Evolutionary conservation across 1,284 basidiomycete genomes (phyloP).

Genomic region (Cryptococcus amylolentus): DNA sequence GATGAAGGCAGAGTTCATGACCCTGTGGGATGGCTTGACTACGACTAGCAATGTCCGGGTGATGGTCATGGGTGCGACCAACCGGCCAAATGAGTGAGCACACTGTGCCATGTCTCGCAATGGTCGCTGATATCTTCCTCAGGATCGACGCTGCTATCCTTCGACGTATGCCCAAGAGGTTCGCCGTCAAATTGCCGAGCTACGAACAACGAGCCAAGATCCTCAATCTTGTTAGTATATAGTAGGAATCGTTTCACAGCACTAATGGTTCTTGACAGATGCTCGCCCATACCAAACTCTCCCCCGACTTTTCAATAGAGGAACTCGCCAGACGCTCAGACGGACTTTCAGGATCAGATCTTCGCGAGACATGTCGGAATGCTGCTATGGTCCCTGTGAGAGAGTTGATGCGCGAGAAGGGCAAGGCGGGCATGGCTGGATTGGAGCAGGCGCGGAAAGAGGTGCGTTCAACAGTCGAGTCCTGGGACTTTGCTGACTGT

Average conservation of each 20-base stretch:
- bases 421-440: slow-evolving; percentile 47
- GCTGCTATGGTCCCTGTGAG: slow-evolving; percentile 88
- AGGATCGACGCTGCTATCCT: slow-evolving; percentile 96
- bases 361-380: slow-evolving; percentile 90
- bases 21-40: slow-evolving; percentile 94
- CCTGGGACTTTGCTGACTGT: background rate
- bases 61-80: slow-evolving; percentile 91
- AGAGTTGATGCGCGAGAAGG: slow-evolving; percentile 71
- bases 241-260: background rate
- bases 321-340: slow-evolving; percentile 69
- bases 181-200: slow-evolving; percentile 80
- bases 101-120: background rate
- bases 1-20: slow-evolving; percentile 99
- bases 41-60: slow-evolving; percentile 71
- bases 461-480: slow-evolving; percentile 29
- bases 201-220: slow-evolving; percentile 81
- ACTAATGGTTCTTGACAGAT: slow-evolving; percentile 58
- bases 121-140: slow-evolving; percentile 23
- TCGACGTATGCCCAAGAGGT: slow-evolving; percentile 97
- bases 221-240: slow-evolving; percentile 64
- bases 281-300: slow-evolving; percentile 71
- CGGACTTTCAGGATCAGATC: slow-evolving; percentile 83
- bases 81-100: slow-evolving; percentile 64
- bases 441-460: slow-evolving; percentile 48
- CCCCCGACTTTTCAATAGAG: slow-evolving; percentile 63